Percentiles rank a stretch among this genome's conserved stretches.
Conservation (phyloP, 306 rosid genomes). For the Acmispon strigosus region DNA sequence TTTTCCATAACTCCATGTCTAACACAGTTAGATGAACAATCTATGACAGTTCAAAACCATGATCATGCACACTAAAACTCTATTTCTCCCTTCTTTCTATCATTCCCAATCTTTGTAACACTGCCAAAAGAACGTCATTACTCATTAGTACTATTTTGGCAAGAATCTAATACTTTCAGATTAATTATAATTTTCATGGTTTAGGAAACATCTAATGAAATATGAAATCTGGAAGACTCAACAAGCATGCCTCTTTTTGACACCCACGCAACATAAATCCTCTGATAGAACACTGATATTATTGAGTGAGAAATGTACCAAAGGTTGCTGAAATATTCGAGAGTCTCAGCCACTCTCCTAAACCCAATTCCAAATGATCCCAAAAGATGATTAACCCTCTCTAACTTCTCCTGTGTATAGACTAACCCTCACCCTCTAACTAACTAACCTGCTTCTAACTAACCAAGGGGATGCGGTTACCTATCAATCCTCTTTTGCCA, state of each 20-base stretch:
- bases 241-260: slow-evolving; percentile 22
- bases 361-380: no score
- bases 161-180: neutral
- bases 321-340: no score
- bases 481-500: neutral
- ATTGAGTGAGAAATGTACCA: no score
- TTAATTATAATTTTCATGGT: neutral
- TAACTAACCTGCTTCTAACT: no score
- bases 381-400: no score
- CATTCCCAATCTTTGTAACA: neutral
- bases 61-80: neutral
- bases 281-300: no score
- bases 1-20: neutral
- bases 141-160: neutral
- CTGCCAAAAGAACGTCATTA: neutral
- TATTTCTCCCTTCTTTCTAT: neutral
- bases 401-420: no score
- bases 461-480: no score
- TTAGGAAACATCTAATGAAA: neutral
- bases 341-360: no score
- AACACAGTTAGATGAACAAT: neutral
- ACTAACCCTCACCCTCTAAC: no score
- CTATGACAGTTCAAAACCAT: neutral
- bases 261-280: neutral
- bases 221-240: neutral